Evolutionary conservation across 495 filamentous ascomycete species (phyloP), one percentile per base, ranked within the genome.

Genomic region (Penicillium canescens): DNA sequence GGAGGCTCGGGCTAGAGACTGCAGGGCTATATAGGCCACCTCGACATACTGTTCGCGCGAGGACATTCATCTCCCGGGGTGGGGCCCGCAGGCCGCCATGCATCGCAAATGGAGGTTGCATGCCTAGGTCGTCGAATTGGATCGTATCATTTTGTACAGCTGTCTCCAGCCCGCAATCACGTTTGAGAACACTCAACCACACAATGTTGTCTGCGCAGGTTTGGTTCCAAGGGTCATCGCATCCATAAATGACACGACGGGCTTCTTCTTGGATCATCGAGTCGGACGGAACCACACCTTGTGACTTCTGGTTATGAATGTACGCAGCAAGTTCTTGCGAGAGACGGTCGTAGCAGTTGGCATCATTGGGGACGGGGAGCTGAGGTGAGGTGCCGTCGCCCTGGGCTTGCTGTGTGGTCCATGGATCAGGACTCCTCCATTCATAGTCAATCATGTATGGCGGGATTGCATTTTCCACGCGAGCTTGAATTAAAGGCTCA

Each of bases 381-480:
- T 50, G 53, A 8, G 61, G 59, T 21, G 65, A 51, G 6, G 40
- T 43, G 1, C 26, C 60, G 39, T 61, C 54, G 16, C 38, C 56
- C 36, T 55, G 44, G 8, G 56, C 43, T 40, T 63, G 57, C 0
- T 62, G 60, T 3, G 69, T 56, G 36, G 59, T 67, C 55, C 63
- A 78, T 20, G 75, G 76, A 48, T 77, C 55, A 14, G 66, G 53
- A n/a, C 65, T 65, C 7, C 58, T 54, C 51, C 67, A 64, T 43
- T 78, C 77, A 12, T 71, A 66, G 14, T 67, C 75, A 56, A 77
- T 80, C 37, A 80, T 62, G 50, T 75, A 87, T 13, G 85, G 84
- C 0, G 86, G 86, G 54, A 88, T 86, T 33, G 84, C 84, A 62
- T 88, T 89, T 65, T 89, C 86, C 53, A 90, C 83, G 62, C 87